Percentiles rank a stretch among this genome's conserved stretches.
Conservation (phyloP, 148 eudicot species). For the Amaranthus hypochondriacus region DNA sequence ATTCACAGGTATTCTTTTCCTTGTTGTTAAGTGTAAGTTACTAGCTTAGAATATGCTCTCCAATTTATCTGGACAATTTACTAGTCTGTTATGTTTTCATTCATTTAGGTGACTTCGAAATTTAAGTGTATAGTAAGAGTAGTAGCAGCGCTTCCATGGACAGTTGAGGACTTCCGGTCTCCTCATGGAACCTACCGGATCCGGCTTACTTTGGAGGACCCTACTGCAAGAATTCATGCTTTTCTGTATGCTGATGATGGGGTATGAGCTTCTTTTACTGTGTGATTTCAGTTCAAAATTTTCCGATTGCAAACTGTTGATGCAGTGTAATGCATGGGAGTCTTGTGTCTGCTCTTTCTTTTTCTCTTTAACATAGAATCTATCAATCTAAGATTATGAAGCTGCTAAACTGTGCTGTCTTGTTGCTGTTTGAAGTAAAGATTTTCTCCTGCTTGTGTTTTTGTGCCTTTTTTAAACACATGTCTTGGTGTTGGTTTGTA, state of each 20-base stretch:
- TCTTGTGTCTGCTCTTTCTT: not conserved
- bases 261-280: constrained; percentile 35
- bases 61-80: too few relatives aligned
- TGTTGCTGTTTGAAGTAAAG: too few relatives aligned
- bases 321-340: not conserved
- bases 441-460: too few relatives aligned
- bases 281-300: not conserved
- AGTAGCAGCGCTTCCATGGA: constrained; percentile 59
- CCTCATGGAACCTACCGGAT: constrained; percentile 51
- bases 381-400: not conserved
- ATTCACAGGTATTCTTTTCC: constrained; percentile 48
- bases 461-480: too few relatives aligned
- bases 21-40: too few relatives aligned
- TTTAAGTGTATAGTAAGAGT: constrained; percentile 77
- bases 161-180: constrained; percentile 53
- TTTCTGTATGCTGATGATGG: constrained; percentile 70
- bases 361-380: not conserved
- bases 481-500: too few relatives aligned
- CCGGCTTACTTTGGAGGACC: constrained; percentile 84
- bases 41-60: too few relatives aligned
- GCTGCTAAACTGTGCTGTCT: not conserved
- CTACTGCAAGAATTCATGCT: constrained; percentile 81
- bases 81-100: not conserved
- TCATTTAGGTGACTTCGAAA: constrained; percentile 59
- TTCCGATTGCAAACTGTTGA: not conserved